Evolutionary conservation across 2,329 filamentous ascomycete genomes (phyloP), one percentile per base, ranked within the genome.

Genomic region (Cercospora nicotianae): DNA sequence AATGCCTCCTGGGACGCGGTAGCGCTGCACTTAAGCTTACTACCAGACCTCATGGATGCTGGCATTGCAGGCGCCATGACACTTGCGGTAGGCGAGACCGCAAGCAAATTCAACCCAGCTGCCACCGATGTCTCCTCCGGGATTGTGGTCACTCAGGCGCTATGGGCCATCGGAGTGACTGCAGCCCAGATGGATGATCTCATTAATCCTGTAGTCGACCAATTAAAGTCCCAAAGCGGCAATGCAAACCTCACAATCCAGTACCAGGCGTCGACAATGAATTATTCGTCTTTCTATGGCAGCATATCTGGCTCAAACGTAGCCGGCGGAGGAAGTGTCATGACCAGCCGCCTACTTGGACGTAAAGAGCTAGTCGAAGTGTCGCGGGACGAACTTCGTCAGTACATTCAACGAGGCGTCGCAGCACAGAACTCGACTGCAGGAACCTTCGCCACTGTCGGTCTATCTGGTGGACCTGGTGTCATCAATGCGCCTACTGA

Each of bases 301-400:
- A 39, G 63, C 18, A 76, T 75, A 7, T 78, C 76, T 9, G 75
- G 68, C 33, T 67, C 62, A 45, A 68, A 75, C 5, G 72, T 70
- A 1, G 73, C 79, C 26, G 80, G 80, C 8, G 71, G 70, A 6
- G 71, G 73, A 4, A 75, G 73, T 12, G 67, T 78, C 2, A 76
- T 77, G 5, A 76, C 77, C 0, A 79, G 76, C 39, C 77, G 79
- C 10, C 71, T 82, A 3, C 65, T 82, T 0, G 79, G 80, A 4
- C 67, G 67, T 8, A 70, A 72, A 1, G 68, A 74, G 10, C 77
- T 80, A 60, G 66, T 74, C 0, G 69, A 75, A 3, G 71, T 72
- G 9, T 59, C 60, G 0, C 67, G 26, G n/a, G 16, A 42, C 1
- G 26, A 69, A 1, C 55, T 76, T 10, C 33, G 58, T 3, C 10